phyloP scores from a whole-genome alignment of 2,329 filamentous ascomycete genomes.

The Nigrograna mackinnonii region DNA sequence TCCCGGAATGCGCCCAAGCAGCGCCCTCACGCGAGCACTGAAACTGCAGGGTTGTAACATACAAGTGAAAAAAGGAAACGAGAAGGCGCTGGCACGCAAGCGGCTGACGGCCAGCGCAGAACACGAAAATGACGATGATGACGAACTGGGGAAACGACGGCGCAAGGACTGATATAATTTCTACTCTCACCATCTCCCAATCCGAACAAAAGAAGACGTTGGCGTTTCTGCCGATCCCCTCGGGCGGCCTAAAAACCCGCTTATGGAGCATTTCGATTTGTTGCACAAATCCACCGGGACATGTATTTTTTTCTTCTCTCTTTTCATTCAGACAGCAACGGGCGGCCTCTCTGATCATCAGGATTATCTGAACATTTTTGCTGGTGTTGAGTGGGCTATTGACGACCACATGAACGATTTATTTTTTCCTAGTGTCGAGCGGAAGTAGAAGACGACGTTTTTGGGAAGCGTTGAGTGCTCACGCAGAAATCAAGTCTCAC shows the following conservation, averaged over 20 bases:
- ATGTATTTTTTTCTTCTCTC: constrained; percentile 9
- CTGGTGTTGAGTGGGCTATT: constrained; percentile 33
- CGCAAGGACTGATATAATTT: constrained; percentile 32
- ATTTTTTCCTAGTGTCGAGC: constrained; percentile 7
- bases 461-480: constrained; percentile 8
- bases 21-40: constrained; percentile 70
- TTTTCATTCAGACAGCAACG: constrained; percentile 17
- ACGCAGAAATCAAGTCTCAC: constrained; percentile 1
- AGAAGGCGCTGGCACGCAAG: constrained; percentile 56
- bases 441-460: constrained; percentile 5
- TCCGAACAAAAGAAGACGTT: too few relatives aligned
- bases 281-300: constrained; percentile 3
- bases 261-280: background rate
- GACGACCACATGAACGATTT: constrained; percentile 32
- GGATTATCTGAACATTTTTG: constrained; percentile 35
- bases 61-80: constrained; percentile 84
- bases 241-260: background rate
- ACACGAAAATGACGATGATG: constrained; percentile 43
- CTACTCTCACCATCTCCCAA: too few relatives aligned
- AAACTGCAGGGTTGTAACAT: constrained; percentile 83
- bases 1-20: constrained; percentile 80
- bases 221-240: background rate
- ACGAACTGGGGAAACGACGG: constrained; percentile 34
- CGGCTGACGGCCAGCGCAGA: constrained; percentile 42
- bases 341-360: constrained; percentile 29